Evolutionary conservation across 768 basidiomycete genomes (phyloP), one percentile per base, ranked within the genome.

Genomic region (Lyophyllum shimeji): DNA sequence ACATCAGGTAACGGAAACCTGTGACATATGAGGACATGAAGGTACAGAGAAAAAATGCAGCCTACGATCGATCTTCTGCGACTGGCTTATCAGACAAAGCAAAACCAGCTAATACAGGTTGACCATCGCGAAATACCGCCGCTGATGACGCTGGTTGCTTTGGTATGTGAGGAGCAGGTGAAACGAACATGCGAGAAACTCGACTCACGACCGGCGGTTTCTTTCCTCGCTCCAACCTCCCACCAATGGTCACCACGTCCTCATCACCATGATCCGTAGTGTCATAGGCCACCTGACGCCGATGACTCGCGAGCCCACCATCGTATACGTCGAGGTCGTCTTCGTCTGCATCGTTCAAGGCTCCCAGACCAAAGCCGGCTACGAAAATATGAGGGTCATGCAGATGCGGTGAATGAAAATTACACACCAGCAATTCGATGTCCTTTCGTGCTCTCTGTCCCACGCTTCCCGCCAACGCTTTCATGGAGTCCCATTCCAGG

Each of bases 281-380:
- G 61, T 94, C 89, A 63, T 87, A 90, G 7, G 89, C 88, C 43
- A 83, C 75, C 37, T 81, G 76, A 55, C 73, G 80, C 57, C 77
- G 73, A 15, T 74, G 71, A 8, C 63, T 62, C 13, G 66, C 65
- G 29, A 68, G 53, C 1, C 61, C 63, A 37, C 75, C 71, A 61
- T 93, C 91, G 61, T 95, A 95, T 4, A 94, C 77, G 61, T 95
- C 93, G 31, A 92, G 50, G 65, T 95, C 95, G 66, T 98, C 95
- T 46, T 95, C 93, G 47, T 98, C 95, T 1, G 93, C 95, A 52
- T 97, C 95, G 65, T 96, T 97, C 17, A 94, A 71, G 1, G 90
- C 92, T 5, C 93, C 93, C 17, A 95, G 76, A 34, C 93, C 94
- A 64, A 95, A 96, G 1, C 93, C 93, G 66, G 87, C 90, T 90